A percentile compares a stretch with the other conserved stretches of the same genome.
phyloP scores from a whole-genome alignment of 371 early-diverging fungal genomes.

The Capillidium heterosporum region DNA sequence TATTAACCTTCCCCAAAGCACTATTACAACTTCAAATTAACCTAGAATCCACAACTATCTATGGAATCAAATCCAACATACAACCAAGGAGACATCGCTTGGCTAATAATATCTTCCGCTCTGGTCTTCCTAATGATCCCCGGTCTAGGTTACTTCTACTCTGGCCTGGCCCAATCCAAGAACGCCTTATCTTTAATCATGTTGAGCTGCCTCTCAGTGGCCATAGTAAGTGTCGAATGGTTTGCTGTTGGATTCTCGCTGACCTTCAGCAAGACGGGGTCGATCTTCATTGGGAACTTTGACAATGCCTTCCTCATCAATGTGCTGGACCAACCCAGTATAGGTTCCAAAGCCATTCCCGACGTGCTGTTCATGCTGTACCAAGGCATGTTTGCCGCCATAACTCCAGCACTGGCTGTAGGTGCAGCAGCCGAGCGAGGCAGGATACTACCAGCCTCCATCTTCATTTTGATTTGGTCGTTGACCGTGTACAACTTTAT shows the following conservation, averaged over 20 bases:
- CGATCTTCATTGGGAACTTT: constrained; percentile 60
- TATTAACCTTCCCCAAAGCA: too few relatives aligned
- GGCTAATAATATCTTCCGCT: constrained; percentile 43
- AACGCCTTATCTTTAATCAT: too few relatives aligned
- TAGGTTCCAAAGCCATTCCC: constrained; percentile 35
- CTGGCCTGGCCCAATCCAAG: constrained; percentile 75
- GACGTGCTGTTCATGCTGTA: constrained; percentile 47
- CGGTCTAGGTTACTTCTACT: constrained; percentile 85
- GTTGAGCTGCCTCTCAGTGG: constrained; percentile 49
- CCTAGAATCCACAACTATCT: too few relatives aligned
- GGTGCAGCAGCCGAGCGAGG: too few relatives aligned
- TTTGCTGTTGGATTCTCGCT: constrained; percentile 44
- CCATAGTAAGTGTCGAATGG: too few relatives aligned
- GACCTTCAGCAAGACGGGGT: constrained; percentile 10
- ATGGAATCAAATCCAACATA: too few relatives aligned
- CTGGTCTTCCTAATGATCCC: too few relatives aligned
- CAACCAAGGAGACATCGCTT: constrained; percentile 45
- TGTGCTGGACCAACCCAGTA: constrained; percentile 28
- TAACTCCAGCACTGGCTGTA: too few relatives aligned
- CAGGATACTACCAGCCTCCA: constrained; percentile 60
- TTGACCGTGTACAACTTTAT: too few relatives aligned
- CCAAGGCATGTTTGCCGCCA: too few relatives aligned
- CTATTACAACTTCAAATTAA: too few relatives aligned
- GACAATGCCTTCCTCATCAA: constrained; percentile 42
- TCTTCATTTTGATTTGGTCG: constrained; percentile 85